Evolutionary conservation across 2,329 filamentous ascomycete species (phyloP).

Genomic region (Aspergillus sp.): DNA sequence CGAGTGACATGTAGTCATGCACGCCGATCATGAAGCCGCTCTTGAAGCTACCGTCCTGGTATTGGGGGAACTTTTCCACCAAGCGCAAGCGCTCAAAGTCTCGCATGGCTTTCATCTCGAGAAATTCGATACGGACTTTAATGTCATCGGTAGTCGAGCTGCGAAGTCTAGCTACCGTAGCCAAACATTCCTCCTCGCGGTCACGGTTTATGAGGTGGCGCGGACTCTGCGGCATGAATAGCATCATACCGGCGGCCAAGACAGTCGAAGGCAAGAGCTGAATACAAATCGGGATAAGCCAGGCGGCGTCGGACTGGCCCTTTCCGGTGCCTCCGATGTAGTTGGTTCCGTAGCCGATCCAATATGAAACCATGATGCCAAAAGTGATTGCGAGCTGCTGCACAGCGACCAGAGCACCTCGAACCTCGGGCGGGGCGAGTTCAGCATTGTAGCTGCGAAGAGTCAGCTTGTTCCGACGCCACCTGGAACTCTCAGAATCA

Average conservation of each 20-base stretch:
- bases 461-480: too few relatives aligned
- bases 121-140: constrained; percentile 63
- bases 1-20: constrained; percentile 20
- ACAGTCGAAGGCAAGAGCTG: constrained; percentile 60
- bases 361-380: constrained; percentile 37
- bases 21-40: constrained; percentile 59
- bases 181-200: constrained; percentile 57
- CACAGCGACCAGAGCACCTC: constrained; percentile 33
- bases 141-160: constrained; percentile 54
- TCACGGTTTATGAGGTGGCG: constrained; percentile 62
- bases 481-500: constrained; percentile 12
- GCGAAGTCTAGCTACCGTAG: constrained; percentile 56
- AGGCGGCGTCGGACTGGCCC: constrained; percentile 57
- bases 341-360: constrained; percentile 42
- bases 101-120: constrained; percentile 68
- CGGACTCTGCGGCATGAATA: constrained; percentile 71
- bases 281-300: constrained; percentile 63
- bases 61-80: constrained; percentile 57
- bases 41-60: constrained; percentile 51
- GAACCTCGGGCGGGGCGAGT: constrained; percentile 29
- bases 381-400: constrained; percentile 37
- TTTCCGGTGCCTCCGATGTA: constrained; percentile 55
- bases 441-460: too few relatives aligned
- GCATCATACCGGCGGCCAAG: constrained; percentile 56
- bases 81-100: constrained; percentile 63